phyloP scores from a whole-genome alignment of 345 rosid genomes.

The Camelina laxa region DNA sequence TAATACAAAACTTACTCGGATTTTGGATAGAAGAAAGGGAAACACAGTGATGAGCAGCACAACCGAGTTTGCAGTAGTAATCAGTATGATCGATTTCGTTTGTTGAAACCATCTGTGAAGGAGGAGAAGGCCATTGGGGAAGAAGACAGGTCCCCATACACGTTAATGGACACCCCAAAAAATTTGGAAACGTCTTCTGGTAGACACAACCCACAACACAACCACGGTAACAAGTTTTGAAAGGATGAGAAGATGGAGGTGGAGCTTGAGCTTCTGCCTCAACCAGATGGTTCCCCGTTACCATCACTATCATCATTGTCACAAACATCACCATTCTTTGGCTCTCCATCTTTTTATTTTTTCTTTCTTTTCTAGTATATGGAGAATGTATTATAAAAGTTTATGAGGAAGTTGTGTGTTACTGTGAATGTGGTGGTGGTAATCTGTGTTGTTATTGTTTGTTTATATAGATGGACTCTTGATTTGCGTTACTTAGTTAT shows the following conservation, averaged over 20 bases:
- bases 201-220: slow-evolving; percentile 12
- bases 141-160: slow-evolving; percentile 30
- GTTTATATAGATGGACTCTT: slow-evolving; percentile 23
- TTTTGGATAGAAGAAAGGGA: slow-evolving; percentile 25
- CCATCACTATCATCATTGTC: slow-evolving; percentile 34
- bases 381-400: neutral
- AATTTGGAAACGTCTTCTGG: neutral
- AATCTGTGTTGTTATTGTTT: neutral
- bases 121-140: slow-evolving; percentile 18
- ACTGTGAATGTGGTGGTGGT: neutral
- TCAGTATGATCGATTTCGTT: neutral
- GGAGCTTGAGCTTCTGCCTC: slow-evolving; percentile 33
- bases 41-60: slow-evolving; percentile 34
- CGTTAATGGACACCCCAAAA: slow-evolving; percentile 18
- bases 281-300: slow-evolving; percentile 18
- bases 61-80: slow-evolving; percentile 34
- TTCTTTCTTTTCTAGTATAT: neutral
- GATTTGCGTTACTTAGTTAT: neutral
- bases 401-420: neutral
- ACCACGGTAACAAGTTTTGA: slow-evolving; percentile 15
- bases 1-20: slow-evolving; percentile 25
- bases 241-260: neutral
- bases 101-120: slow-evolving; percentile 10
- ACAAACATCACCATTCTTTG: slow-evolving; percentile 25
- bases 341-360: slow-evolving; percentile 9